phyloP scores from a whole-genome alignment of 768 basidiomycete species.

The Mycena vulgaris region DNA sequence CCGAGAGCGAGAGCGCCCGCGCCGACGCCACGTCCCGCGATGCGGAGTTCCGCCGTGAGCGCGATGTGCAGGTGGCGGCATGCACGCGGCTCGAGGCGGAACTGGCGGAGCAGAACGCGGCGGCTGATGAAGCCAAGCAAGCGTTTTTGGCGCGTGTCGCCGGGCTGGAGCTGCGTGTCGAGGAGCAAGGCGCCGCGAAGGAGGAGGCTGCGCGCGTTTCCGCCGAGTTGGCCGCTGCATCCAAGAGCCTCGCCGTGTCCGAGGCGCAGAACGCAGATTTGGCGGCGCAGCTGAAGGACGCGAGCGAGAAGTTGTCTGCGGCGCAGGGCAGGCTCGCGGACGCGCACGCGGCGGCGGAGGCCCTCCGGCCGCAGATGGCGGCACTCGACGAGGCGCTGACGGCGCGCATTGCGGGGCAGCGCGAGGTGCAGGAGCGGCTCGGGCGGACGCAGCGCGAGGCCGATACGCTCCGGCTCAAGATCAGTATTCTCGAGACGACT shows the following conservation, averaged over 20 bases:
- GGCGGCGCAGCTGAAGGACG: not conserved
- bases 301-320: not conserved
- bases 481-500: constrained; percentile 11
- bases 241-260: not conserved
- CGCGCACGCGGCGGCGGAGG: constrained; percentile 10
- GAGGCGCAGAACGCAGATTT: not conserved
- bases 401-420: constrained; percentile 8
- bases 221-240: not conserved
- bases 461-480: constrained; percentile 7
- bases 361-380: constrained; percentile 26
- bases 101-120: constrained; percentile 5
- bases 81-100: constrained; percentile 11
- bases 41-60: constrained; percentile 21
- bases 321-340: not conserved
- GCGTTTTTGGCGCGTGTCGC: constrained; percentile 1
- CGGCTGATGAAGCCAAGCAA: constrained; percentile 13
- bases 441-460: constrained; percentile 5
- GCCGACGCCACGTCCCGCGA: constrained; percentile 22
- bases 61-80: constrained; percentile 12
- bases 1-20: constrained; percentile 25
- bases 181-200: constrained; percentile 7
- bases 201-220: constrained; percentile 2
- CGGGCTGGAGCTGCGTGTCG: constrained; percentile 9
- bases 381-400: constrained; percentile 27
- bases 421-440: constrained; percentile 21